A percentile compares a stretch with the other conserved stretches of the same genome.
phyloP scores from a whole-genome alignment of 305 asterid species.

The Solanum aculeatissimum region DNA sequence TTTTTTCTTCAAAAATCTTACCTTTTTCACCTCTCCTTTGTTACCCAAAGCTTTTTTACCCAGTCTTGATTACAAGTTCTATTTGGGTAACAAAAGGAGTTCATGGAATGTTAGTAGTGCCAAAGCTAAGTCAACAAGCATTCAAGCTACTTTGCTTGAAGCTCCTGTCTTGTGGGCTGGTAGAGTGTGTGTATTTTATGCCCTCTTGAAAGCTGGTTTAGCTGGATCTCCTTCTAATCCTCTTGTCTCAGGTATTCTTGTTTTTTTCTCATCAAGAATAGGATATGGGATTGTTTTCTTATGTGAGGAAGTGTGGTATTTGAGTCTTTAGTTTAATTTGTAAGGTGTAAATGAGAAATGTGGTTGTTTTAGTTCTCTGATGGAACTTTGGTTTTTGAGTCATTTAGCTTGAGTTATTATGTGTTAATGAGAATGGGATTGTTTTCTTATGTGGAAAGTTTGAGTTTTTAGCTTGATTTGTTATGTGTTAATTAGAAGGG shows the following conservation, averaged over 20 bases:
- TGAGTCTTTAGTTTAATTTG: not conserved
- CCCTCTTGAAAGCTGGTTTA: constrained; percentile 76
- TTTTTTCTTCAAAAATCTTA: constrained; percentile 21
- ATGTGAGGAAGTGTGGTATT: not conserved
- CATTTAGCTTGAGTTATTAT: not conserved
- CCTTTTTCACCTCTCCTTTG: constrained; percentile 11
- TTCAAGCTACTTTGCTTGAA: constrained; percentile 50
- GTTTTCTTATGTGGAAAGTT: not conserved
- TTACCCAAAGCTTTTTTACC: constrained; percentile 50
- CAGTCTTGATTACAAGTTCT: constrained; percentile 25
- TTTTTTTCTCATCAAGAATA: not conserved
- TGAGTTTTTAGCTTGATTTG: not conserved
- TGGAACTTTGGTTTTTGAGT: not conserved
- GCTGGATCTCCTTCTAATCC: constrained; percentile 95
- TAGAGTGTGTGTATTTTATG: constrained; percentile 75
- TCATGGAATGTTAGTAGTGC: constrained; percentile 1
- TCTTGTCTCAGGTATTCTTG: constrained; percentile 43
- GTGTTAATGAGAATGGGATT: not conserved
- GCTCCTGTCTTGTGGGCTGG: constrained; percentile 83
- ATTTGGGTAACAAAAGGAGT: constrained; percentile 13
- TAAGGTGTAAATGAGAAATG: not conserved
- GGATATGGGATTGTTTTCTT: not conserved
- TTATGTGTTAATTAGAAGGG: not conserved
- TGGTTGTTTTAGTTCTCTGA: not conserved
- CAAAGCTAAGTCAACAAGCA: not conserved